Base-by-base conservation (phyloP, 345 rosid species). In the Rhizophora mangle region DNA sequence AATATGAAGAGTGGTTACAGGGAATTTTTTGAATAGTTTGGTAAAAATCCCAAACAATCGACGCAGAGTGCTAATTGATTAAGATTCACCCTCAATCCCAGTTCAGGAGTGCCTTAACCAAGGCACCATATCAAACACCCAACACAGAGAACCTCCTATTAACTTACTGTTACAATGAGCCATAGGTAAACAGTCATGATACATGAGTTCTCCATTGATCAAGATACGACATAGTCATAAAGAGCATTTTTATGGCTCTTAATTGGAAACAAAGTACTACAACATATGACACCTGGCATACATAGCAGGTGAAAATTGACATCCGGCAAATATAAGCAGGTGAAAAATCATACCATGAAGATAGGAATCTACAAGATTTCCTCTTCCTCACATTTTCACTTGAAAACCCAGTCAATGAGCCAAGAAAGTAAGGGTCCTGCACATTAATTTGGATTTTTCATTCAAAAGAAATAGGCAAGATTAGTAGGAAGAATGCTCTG, bases 391-490 rank as follows among this genome's bases (percentile, higher is more conserved):
- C 55, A 22, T 56, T 10, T 20, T 11, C 31, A 37, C 37, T 63
- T 57, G 29, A 27, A 63, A 55, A 60, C 62, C 53, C 49, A 43
- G 37, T 62, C 49, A 63, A 32, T 34, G 31, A 36, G 52, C 67
- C 22, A 43, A n/a, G 26, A n/a, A 64, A 20, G 39, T 30, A 54
- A n/a, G 31, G 18, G 24, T 29, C 6, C 67, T 57, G 72, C 75
- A 47, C 3, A 29, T 43, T 43, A 73, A 60, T 26, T 46, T 31
- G 36, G 31, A 67, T 11, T 31, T 62, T 22, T 68, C 67, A 67
- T 47, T 22, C 43, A 67, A 43, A 31, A 24, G 64, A 61, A 24
- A 26, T 61, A 46, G 15, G 52, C 43, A 61, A 72, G 34, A 56
- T 49, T 49, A 2, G 9, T 52, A 13, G 29, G 29, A 54, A 30